These are phyloP conservation scores for Magnaporthiopsis rhizophila DNA, from an alignment of 2,329 filamentous ascomycete genomes.

Conservation along the genomic window DNA sequence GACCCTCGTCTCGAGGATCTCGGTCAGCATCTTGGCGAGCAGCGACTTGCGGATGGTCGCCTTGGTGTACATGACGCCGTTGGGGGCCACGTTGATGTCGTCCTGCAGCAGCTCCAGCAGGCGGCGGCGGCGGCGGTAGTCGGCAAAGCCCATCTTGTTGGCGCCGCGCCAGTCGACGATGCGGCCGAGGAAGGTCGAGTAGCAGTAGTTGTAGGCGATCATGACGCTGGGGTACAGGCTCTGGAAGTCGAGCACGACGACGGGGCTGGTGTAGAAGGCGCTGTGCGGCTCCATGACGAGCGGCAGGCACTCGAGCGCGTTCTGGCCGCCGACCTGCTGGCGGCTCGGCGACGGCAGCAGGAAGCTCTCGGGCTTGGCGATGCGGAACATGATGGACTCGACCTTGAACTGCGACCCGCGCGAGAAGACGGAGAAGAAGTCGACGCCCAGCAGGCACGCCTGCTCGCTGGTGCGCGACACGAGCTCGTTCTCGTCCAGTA, in stretches of 20 bases:
- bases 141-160: slow-evolving; percentile 90
- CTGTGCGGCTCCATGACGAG: slow-evolving; percentile 97
- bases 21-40: slow-evolving; percentile 90
- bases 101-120: slow-evolving; percentile 73
- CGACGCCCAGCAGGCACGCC: slow-evolving; percentile 82
- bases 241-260: slow-evolving; percentile 92
- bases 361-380: slow-evolving; percentile 94
- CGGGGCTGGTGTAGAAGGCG: slow-evolving; percentile 81
- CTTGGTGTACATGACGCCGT: slow-evolving; percentile 93
- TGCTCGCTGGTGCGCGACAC: slow-evolving; percentile 88
- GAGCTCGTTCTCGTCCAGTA: slow-evolving; percentile 83
- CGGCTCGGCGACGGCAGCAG: slow-evolving; percentile 81
- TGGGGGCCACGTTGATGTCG: slow-evolving; percentile 85
- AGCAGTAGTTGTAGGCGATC: slow-evolving; percentile 99
- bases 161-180: slow-evolving; percentile 80
- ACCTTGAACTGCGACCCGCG: slow-evolving; percentile 97
- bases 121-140: slow-evolving; percentile 70
- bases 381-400: slow-evolving; percentile 96
- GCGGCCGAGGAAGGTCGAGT: slow-evolving; percentile 89
- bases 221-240: slow-evolving; percentile 95
- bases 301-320: slow-evolving; percentile 87
- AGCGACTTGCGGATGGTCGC: slow-evolving; percentile 80
- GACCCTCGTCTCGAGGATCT: slow-evolving; percentile 89
- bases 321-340: slow-evolving; percentile 89
- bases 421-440: slow-evolving; percentile 95